Evolutionary conservation across 2,329 filamentous ascomycete genomes (phyloP).

Genomic region (Ceratocystis cacaofunesta): DNA sequence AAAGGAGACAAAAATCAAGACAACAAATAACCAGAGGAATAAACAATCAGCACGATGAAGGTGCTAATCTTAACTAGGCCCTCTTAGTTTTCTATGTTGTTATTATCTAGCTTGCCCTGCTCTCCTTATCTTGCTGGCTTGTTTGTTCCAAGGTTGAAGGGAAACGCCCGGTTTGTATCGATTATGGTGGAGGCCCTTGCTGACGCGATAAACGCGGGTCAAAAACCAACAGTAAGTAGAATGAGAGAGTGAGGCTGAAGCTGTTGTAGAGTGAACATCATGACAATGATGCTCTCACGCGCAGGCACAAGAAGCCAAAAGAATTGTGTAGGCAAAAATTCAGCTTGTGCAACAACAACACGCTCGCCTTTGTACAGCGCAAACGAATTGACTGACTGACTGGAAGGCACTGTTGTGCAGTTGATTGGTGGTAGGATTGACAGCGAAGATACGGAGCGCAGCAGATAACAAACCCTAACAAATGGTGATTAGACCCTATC

Average conservation of each 20-base stretch:
- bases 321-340: neutral
- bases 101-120: neutral
- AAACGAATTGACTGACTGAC: too few species aligned
- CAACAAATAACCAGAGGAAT: neutral
- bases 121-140: neutral
- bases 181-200: neutral
- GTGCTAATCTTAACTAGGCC: neutral
- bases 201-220: neutral
- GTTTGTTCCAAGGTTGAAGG: neutral
- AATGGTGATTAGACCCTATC: too few species aligned
- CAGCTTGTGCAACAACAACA: neutral
- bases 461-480: too few species aligned
- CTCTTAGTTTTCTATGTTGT: neutral
- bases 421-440: too few species aligned
- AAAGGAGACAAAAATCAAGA: constrained; percentile 3
- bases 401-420: too few species aligned
- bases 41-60: neutral
- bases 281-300: neutral
- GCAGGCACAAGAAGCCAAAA: neutral
- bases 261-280: neutral
- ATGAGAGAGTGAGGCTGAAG: neutral
- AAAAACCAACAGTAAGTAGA: neutral
- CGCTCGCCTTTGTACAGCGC: too few species aligned
- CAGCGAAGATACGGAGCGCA: too few species aligned
- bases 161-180: neutral